A percentile compares a stretch with the other conserved stretches of the same genome.
Conservation (phyloP, 2,329 filamentous ascomycete species). For the Diaporthe sp. region DNA sequence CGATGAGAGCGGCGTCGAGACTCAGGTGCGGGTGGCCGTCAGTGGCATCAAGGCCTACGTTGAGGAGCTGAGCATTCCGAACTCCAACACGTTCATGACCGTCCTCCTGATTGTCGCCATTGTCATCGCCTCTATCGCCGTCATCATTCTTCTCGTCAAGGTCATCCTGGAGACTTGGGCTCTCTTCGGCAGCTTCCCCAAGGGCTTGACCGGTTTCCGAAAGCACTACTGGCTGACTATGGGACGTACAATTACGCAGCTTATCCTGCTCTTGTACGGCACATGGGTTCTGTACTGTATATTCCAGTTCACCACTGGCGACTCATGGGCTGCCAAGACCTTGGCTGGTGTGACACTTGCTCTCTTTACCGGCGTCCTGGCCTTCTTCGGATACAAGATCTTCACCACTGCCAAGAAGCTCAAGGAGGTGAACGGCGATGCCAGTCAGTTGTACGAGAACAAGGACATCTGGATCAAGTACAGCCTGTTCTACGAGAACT, state of each 20-base stretch:
- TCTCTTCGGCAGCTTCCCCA: slow-evolving; percentile 88
- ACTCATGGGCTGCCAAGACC: slow-evolving; percentile 92
- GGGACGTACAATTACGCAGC: slow-evolving; percentile 87
- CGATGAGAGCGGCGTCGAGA: slow-evolving; percentile 41
- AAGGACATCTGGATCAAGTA: slow-evolving; percentile 95
- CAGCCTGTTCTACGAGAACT: slow-evolving; percentile 96
- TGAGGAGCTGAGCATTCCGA: slow-evolving; percentile 87
- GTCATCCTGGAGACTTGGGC: slow-evolving; percentile 92
- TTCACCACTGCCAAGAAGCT: slow-evolving; percentile 81
- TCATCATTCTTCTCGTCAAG: slow-evolving; percentile 91
- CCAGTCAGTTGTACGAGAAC: slow-evolving; percentile 83
- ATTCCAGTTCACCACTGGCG: slow-evolving; percentile 93
- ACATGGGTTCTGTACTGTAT: slow-evolving; percentile 97
- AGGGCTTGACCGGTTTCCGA: slow-evolving; percentile 85
- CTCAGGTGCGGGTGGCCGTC: slow-evolving; percentile 65
- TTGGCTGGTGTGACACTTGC: slow-evolving; percentile 86
- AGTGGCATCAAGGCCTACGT: slow-evolving; percentile 85
- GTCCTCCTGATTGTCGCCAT: slow-evolving; percentile 91
- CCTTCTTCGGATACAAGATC: slow-evolving; percentile 88
- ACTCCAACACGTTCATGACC: slow-evolving; percentile 96
- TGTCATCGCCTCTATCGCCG: slow-evolving; percentile 84
- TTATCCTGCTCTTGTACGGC: slow-evolving; percentile 93
- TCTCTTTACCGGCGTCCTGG: slow-evolving; percentile 85
- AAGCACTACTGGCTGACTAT: slow-evolving; percentile 97
- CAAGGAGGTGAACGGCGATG: slow-evolving; percentile 82